These are phyloP conservation scores for Brettanomyces nanus DNA, from an alignment of 805 yeast genomes.

Conservation along the genomic window DNA sequence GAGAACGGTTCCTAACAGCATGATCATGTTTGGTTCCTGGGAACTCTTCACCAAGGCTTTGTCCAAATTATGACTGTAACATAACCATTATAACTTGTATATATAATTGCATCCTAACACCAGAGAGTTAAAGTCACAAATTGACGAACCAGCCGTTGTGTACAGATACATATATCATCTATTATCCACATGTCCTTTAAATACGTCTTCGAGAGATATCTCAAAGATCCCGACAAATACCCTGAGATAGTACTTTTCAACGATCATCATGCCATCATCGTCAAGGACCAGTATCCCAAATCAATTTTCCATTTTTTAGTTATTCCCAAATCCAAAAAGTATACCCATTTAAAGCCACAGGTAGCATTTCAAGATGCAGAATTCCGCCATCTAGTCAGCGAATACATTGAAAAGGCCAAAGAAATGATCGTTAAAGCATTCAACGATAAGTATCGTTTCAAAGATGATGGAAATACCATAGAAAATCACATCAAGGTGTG, in stretches of 20 bases:
- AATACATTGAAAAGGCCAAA: constrained; percentile 32
- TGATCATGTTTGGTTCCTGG: constrained; percentile 99
- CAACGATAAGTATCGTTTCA: constrained; percentile 6
- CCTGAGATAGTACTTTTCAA: constrained; percentile 32
- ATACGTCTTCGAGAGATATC: constrained; percentile 39
- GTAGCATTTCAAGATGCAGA: constrained; percentile 33
- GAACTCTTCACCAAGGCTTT: constrained; percentile 66
- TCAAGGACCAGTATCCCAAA: constrained; percentile 59
- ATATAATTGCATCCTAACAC: too few relatives aligned
- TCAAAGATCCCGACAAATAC: constrained; percentile 35
- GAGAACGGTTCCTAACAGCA: constrained; percentile 95
- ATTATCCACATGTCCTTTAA: constrained; percentile 24
- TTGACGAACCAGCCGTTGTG: too few relatives aligned
- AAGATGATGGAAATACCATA: constrained; percentile 11
- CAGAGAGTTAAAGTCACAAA: too few relatives aligned
- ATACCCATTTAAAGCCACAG: constrained; percentile 44
- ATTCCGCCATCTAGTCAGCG: constrained; percentile 21
- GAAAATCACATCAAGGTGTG: constrained; percentile 41
- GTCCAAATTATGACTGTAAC: constrained; percentile 27
- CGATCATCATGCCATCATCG: constrained; percentile 47
- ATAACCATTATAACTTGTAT: too few relatives aligned
- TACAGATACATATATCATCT: too few relatives aligned
- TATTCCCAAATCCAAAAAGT: constrained; percentile 39
- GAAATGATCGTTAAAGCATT: constrained; percentile 12
- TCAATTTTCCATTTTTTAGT: constrained; percentile 51